Evolutionary conservation across 345 rosid species (phyloP).

Genomic region (Erysimum cheiranthoides): DNA sequence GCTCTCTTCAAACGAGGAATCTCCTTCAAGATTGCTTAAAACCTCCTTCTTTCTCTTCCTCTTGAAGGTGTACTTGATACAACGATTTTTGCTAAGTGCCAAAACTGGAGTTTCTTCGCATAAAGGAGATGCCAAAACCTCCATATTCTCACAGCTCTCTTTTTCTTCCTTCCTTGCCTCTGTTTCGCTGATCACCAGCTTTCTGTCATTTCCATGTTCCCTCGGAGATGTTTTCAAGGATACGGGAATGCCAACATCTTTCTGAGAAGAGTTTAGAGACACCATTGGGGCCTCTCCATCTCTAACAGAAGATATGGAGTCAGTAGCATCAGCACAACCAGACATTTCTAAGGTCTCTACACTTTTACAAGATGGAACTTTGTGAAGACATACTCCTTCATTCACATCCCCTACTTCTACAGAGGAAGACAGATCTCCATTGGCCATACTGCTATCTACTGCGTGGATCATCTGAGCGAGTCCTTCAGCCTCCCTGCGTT

Average conservation of each 20-base stretch:
- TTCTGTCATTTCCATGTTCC: slow-evolving; percentile 34
- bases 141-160: slow-evolving; percentile 39
- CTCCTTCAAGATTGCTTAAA: slow-evolving; percentile 58
- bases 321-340: slow-evolving; percentile 35
- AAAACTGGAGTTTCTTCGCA: slow-evolving; percentile 45
- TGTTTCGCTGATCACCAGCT: slow-evolving; percentile 32
- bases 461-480: slow-evolving; percentile 68
- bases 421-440: slow-evolving; percentile 32
- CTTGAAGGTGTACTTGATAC: slow-evolving; percentile 75
- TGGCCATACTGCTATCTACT: slow-evolving; percentile 51
- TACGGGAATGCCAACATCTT: slow-evolving; percentile 34
- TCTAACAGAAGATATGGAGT: slow-evolving; percentile 27
- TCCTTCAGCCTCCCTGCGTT: slow-evolving; percentile 67
- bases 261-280: slow-evolving; percentile 34
- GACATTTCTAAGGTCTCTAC: slow-evolving; percentile 26
- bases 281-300: slow-evolving; percentile 15
- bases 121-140: slow-evolving; percentile 49
- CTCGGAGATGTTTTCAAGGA: slow-evolving; percentile 37
- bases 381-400: slow-evolving; percentile 21
- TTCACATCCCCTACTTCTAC: slow-evolving; percentile 28
- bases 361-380: slow-evolving; percentile 11
- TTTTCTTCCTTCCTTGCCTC: slow-evolving; percentile 46
- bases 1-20: slow-evolving; percentile 48
- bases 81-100: slow-evolving; percentile 49
- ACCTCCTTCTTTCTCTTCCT: slow-evolving; percentile 79